Evolutionary conservation across 805 yeast species (phyloP).

Genomic region (Metschnikowia colocasiae): DNA sequence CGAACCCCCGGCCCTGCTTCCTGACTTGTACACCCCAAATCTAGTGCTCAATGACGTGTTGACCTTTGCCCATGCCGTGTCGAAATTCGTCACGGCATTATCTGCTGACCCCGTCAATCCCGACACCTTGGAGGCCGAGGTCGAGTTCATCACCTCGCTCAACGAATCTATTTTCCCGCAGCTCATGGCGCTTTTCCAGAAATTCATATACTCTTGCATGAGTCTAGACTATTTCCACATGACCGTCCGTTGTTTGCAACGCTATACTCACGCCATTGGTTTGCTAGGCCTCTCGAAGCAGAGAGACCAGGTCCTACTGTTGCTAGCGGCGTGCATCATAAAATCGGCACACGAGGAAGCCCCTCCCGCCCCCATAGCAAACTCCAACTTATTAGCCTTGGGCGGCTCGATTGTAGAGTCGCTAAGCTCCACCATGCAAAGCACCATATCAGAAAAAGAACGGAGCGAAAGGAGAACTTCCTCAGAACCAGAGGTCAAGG

Average conservation of each 20-base stretch:
- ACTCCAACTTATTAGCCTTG: slow-evolving; percentile 32
- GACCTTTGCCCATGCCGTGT: slow-evolving; percentile 65
- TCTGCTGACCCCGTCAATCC: slow-evolving; percentile 26
- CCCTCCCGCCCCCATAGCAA: background rate
- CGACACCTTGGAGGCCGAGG: slow-evolving; percentile 27
- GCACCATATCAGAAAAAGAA: background rate
- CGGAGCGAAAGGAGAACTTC: background rate
- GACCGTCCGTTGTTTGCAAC: slow-evolving; percentile 70
- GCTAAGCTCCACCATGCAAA: slow-evolving; percentile 37
- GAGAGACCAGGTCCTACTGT: slow-evolving; percentile 47
- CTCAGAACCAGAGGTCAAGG: background rate
- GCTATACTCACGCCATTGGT: slow-evolving; percentile 79
- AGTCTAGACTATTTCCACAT: slow-evolving; percentile 69
- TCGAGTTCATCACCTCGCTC: slow-evolving; percentile 34
- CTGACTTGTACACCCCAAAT: slow-evolving; percentile 56
- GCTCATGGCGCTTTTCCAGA: slow-evolving; percentile 25
- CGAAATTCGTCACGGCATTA: slow-evolving; percentile 45
- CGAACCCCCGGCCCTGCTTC: slow-evolving; percentile 64
- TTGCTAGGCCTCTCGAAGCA: slow-evolving; percentile 53
- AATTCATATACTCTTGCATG: slow-evolving; percentile 58
- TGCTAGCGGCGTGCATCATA: slow-evolving; percentile 38
- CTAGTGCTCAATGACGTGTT: slow-evolving; percentile 54
- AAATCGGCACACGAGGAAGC: slow-evolving; percentile 18
- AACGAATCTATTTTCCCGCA: slow-evolving; percentile 29
- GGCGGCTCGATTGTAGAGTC: slow-evolving; percentile 54